Evolutionary conservation across 164 flowering plant genomes (phyloP).

Genomic region (Euptelea pleiosperma): DNA sequence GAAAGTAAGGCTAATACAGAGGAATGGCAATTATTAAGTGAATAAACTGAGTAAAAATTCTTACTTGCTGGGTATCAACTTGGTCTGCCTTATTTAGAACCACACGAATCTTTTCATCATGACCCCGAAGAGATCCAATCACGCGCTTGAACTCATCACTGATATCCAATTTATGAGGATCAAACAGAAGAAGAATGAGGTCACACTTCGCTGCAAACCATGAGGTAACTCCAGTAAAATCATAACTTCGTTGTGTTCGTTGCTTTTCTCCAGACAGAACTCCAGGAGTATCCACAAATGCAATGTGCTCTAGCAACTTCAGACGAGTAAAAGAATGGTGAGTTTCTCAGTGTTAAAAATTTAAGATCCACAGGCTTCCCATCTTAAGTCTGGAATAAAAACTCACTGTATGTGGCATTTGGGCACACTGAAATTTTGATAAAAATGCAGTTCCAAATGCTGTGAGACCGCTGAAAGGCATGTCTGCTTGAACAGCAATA

Average conservation of each 20-base stretch:
- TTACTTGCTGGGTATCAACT: conserved; percentile 96
- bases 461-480: conserved; percentile 93
- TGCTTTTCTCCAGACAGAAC: conserved; percentile 98
- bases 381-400: conserved; percentile 7
- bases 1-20: not conserved
- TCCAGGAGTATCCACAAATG: conserved; percentile 98
- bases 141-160: conserved; percentile 98
- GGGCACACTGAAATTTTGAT: conserved; percentile 97
- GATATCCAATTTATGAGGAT: conserved; percentile 94
- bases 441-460: conserved; percentile 91
- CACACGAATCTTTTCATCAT: conserved; percentile 97
- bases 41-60: conserved; percentile 2
- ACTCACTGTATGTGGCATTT: conserved; percentile 96
- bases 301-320: conserved; percentile 88
- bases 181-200: conserved; percentile 83
- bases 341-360: not conserved
- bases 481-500: conserved; percentile 95
- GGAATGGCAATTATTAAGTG: not conserved
- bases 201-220: conserved; percentile 99
- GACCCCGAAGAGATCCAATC: conserved; percentile 87
- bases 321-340: conserved; percentile 10
- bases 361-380: not conserved
- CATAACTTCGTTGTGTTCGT: conserved; percentile 91
- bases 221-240: conserved; percentile 94
- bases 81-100: conserved; percentile 98